Conservation (phyloP, 305 asterid genomes). For the Caryopteris hybrid region DNA sequence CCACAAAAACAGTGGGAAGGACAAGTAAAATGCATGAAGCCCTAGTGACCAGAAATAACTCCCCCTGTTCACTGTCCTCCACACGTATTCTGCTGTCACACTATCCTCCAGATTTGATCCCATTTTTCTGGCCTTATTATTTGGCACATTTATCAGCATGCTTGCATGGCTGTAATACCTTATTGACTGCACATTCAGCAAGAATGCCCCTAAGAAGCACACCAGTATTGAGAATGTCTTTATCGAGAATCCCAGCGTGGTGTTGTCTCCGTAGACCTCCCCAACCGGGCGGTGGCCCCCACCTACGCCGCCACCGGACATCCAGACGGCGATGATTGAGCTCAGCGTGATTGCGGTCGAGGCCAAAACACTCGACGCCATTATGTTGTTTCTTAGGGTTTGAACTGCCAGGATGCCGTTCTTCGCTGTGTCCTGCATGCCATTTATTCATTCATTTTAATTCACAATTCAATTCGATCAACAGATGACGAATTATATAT, state of each 20-base stretch:
- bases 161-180: constrained; percentile 89
- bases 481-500: too few species aligned
- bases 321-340: constrained; percentile 66
- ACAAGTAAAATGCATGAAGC: constrained; percentile 67
- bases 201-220: constrained; percentile 72
- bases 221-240: constrained; percentile 62
- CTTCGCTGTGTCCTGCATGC: constrained; percentile 45
- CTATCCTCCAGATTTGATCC: constrained; percentile 13
- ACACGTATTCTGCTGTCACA: constrained; percentile 57
- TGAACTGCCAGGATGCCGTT: constrained; percentile 79
- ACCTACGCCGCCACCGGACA: constrained; percentile 42
- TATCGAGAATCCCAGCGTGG: constrained; percentile 39
- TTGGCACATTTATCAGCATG: constrained; percentile 76
- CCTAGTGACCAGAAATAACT: constrained; percentile 93
- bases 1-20: constrained; percentile 81
- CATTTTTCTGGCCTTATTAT: background rate
- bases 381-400: constrained; percentile 77
- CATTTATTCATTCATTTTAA: too few species aligned
- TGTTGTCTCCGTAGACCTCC: constrained; percentile 34
- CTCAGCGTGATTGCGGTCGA: constrained; percentile 78
- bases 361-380: constrained; percentile 86
- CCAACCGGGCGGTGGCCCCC: constrained; percentile 14
- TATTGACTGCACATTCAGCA: constrained; percentile 75
- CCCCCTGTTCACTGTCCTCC: constrained; percentile 54
- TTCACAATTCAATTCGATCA: too few species aligned